Conservation (phyloP, 2,329 filamentous ascomycete species). For the Diaporthe sp. region DNA sequence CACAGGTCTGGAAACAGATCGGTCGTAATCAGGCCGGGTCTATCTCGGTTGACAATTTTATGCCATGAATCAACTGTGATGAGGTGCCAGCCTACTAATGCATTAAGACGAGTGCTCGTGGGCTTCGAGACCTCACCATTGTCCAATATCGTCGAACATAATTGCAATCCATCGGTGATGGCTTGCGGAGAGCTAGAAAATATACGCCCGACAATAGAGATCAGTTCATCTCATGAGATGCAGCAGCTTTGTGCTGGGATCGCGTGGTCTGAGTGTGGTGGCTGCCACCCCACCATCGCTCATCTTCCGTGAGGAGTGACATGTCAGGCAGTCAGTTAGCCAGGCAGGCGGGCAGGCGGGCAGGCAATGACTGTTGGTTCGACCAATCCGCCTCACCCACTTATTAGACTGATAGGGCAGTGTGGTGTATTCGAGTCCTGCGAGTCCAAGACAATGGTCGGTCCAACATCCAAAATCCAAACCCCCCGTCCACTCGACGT, state of each 20-base stretch:
- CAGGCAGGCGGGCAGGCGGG: neutral
- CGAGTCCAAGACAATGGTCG: slow-evolving; percentile 28
- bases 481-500: slow-evolving; percentile 2
- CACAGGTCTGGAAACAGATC: neutral
- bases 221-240: slow-evolving; percentile 16
- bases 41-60: slow-evolving; percentile 10
- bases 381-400: neutral
- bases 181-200: neutral
- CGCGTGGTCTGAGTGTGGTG: slow-evolving; percentile 19
- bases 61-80: slow-evolving; percentile 1
- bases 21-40: slow-evolving; percentile 11
- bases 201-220: neutral
- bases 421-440: slow-evolving; percentile 8
- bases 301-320: slow-evolving; percentile 25
- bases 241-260: neutral
- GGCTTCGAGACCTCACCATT: neutral
- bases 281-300: slow-evolving; percentile 14
- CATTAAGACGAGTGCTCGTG: neutral
- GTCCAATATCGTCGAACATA: neutral
- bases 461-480: neutral
- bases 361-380: neutral
- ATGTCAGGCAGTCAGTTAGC: neutral
- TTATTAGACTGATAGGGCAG: no score
- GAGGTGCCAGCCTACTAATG: neutral
- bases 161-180: neutral